phyloP scores from a whole-genome alignment of 805 yeast species.

The Priceomyces haplophilus region DNA sequence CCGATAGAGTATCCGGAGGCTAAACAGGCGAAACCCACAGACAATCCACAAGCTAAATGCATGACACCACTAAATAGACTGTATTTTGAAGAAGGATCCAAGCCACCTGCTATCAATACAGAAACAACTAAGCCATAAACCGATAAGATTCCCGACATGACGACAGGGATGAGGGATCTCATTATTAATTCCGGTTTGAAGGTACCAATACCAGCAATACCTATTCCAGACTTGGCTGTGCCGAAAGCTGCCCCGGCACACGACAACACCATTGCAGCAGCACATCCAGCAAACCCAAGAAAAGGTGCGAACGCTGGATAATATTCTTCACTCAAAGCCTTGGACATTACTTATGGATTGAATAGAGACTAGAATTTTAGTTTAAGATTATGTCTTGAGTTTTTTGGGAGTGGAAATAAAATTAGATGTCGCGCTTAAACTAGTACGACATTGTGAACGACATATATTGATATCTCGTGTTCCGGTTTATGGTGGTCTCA shows the following conservation, averaged over 20 bases:
- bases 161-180: constrained; percentile 95
- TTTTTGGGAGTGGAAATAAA: constrained; percentile 2
- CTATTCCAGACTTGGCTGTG: constrained; percentile 96
- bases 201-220: constrained; percentile 97
- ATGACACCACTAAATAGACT: constrained; percentile 94
- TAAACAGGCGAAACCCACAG: constrained; percentile 94
- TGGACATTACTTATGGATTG: constrained; percentile 10
- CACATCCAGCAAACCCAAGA: constrained; percentile 96
- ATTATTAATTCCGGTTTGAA: constrained; percentile 95
- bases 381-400: background rate
- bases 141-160: constrained; percentile 95
- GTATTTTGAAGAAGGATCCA: constrained; percentile 74
- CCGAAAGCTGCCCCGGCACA: constrained; percentile 99
- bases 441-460: background rate
- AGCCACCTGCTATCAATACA: constrained; percentile 88
- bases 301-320: constrained; percentile 95
- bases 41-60: constrained; percentile 94
- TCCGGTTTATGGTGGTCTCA: background rate
- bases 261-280: constrained; percentile 84
- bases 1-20: constrained; percentile 97
- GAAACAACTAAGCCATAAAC: constrained; percentile 97
- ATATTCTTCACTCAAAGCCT: constrained; percentile 52
- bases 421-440: background rate
- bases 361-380: background rate
- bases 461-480: background rate